These are phyloP conservation scores for Citeromyces hawaiiensis DNA, from an alignment of 1,139 yeast genomes.

Conservation along the genomic window DNA sequence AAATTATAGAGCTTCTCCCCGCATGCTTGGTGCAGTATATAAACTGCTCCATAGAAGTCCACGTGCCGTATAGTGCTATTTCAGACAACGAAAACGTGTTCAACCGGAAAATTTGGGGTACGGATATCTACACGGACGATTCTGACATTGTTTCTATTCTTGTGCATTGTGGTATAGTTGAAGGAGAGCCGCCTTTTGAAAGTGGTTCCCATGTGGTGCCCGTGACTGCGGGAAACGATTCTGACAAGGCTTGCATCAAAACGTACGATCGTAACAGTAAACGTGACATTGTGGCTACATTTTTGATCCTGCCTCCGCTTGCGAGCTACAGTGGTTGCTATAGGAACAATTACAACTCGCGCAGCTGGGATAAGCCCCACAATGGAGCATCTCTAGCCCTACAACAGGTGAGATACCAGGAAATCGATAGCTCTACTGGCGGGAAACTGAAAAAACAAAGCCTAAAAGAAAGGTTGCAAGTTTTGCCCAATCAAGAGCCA, in stretches of 20 bases:
- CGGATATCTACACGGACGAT: conserved; percentile 86
- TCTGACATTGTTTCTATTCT: conserved; percentile 69
- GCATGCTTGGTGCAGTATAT: conserved; percentile 33
- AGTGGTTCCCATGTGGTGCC: conserved; percentile 3
- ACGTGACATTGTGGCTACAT: conserved; percentile 55
- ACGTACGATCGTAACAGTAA: conserved; percentile 7
- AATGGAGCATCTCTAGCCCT: conserved; percentile 59
- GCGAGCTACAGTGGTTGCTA: conserved; percentile 46
- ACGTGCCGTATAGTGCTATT: conserved; percentile 36
- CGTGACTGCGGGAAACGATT: background rate
- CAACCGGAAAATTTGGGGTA: conserved; percentile 76
- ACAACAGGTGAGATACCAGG: conserved; percentile 31
- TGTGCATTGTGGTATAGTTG: conserved; percentile 59
- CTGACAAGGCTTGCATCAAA: background rate
- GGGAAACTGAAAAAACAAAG: conserved; percentile 1
- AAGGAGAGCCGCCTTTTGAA: conserved; percentile 13
- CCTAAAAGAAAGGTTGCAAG: background rate
- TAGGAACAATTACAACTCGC: conserved; percentile 57
- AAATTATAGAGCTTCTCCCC: conserved; percentile 24
- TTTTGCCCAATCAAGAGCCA: background rate
- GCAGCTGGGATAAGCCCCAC: conserved; percentile 56
- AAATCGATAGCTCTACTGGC: conserved; percentile 7
- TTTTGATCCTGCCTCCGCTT: conserved; percentile 59
- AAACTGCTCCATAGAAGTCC: conserved; percentile 49
- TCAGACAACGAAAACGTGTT: conserved; percentile 23